A percentile compares a stretch with the other conserved stretches of the same genome.
phyloP scores from a whole-genome alignment of 768 basidiomycete genomes.

The Leccinum fibrillosum region DNA sequence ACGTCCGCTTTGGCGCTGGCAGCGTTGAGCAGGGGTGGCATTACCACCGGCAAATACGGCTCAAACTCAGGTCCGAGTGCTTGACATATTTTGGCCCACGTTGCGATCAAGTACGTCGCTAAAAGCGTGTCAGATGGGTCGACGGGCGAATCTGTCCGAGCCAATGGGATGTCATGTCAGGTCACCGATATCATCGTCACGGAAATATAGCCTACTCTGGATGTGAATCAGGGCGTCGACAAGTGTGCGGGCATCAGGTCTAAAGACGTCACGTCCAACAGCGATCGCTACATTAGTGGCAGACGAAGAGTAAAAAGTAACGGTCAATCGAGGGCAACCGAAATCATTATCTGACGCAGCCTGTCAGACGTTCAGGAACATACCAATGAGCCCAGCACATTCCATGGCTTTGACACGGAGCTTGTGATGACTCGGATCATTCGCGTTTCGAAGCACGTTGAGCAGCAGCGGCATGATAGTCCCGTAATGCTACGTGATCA shows the following conservation, averaged over 20 bases:
- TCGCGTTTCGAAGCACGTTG: slow-evolving; percentile 71
- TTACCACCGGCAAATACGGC: slow-evolving; percentile 80
- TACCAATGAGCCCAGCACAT: slow-evolving; percentile 83
- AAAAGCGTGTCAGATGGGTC: slow-evolving; percentile 73
- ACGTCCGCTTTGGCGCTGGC: slow-evolving; percentile 82
- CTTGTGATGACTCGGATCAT: slow-evolving; percentile 61
- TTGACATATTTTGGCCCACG: slow-evolving; percentile 88
- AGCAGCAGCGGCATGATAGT: slow-evolving; percentile 80
- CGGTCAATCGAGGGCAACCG: not conserved
- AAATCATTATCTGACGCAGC: not conserved
- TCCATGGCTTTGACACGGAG: slow-evolving; percentile 86
- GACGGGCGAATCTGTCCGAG: slow-evolving; percentile 51
- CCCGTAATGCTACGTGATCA: slow-evolving; percentile 55
- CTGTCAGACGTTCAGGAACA: slow-evolving; percentile 20
- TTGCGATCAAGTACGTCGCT: slow-evolving; percentile 74
- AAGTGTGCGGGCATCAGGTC: slow-evolving; percentile 68
- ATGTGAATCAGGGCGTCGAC: slow-evolving; percentile 72
- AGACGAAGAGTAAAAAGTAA: not conserved
- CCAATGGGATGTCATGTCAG: not conserved
- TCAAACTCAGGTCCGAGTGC: slow-evolving; percentile 83
- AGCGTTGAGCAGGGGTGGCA: slow-evolving; percentile 71
- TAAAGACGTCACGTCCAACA: slow-evolving; percentile 77
- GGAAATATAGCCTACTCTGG: slow-evolving; percentile 54
- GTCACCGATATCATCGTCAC: not conserved
- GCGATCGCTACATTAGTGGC: slow-evolving; percentile 60